Evolutionary conservation across 31 red algal genomes (phyloP).

Genomic region (Endocladia muricata): DNA sequence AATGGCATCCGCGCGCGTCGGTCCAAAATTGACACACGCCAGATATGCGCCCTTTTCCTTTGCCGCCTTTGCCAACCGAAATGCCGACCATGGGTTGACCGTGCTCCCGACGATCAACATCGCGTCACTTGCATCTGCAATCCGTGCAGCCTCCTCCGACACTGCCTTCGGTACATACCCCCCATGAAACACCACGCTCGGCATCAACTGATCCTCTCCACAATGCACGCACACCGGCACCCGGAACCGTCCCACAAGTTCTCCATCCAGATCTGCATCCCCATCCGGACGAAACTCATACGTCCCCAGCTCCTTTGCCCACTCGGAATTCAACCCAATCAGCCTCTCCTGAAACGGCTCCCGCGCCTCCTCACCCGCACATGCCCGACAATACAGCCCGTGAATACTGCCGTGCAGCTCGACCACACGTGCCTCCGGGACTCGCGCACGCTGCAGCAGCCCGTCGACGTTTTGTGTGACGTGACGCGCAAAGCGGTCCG

Average conservation of each 20-base stretch:
- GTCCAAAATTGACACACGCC: slow-evolving; percentile 67
- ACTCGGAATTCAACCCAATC: slow-evolving; percentile 29
- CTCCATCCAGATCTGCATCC: slow-evolving; percentile 51
- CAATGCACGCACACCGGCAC: slow-evolving; percentile 58
- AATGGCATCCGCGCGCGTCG: slow-evolving; percentile 61
- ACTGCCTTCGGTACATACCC: slow-evolving; percentile 43
- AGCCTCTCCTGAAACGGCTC: slow-evolving; percentile 47
- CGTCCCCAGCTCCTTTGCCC: slow-evolving; percentile 29
- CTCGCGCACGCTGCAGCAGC: slow-evolving; percentile 38
- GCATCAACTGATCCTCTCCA: slow-evolving; percentile 47
- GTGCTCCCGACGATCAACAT: slow-evolving; percentile 67
- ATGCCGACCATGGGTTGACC: slow-evolving; percentile 58
- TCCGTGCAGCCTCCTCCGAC: slow-evolving; percentile 19
- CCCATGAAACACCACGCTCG: slow-evolving; percentile 76
- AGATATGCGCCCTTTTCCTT: slow-evolving; percentile 27
- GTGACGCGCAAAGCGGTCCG: slow-evolving; percentile 12
- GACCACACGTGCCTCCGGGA: slow-evolving; percentile 8
- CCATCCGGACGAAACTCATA: slow-evolving; percentile 67
- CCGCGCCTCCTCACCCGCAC: slow-evolving; percentile 31
- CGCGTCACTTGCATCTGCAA: slow-evolving; percentile 31
- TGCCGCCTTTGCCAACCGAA: slow-evolving; percentile 43
- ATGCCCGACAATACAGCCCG: slow-evolving; percentile 42
- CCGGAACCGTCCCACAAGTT: slow-evolving; percentile 39
- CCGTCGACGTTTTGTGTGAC: slow-evolving; percentile 83
- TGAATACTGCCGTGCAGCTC: slow-evolving; percentile 80